Evolutionary conservation across 148 eudicot genomes (phyloP), one percentile per base, ranked within the genome.

Genomic region (Persicaria maculosa): DNA sequence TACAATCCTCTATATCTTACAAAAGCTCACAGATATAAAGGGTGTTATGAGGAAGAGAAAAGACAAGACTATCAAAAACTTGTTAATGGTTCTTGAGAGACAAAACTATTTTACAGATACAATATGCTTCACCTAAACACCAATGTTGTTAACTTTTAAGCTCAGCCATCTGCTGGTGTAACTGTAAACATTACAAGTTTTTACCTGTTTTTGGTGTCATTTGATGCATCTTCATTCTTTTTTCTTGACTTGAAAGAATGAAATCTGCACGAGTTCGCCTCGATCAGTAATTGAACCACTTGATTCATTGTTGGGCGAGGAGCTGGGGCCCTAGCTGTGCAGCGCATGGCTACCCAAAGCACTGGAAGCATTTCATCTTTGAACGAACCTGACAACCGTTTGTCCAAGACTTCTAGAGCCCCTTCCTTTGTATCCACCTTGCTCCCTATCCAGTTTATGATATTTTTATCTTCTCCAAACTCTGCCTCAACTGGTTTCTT

Each of bases 401-500:
- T 89, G 82, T 93, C 98, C 59, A 93, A 75, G 71, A 91, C 85
- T 53, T 91, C 93, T 77, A 87, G 72, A 12, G 89, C 91, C 50
- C 97, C 93, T 87, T 93, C 98, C 74, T 88, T 91, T 67, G 88
- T 93, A 72, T 91, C 88, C 19, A 84, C 83, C 77, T 93, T 91
- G 65, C 87, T 83, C 12, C 86, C 82, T 75, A 93, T 83, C 98
- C 98, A 93, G 73, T 88, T 84, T 75, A 93, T 86, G 47, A 93
- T 93, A 74, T 93, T 90, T 90, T 89, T 91, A 84, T 85, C 89
- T 76, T 93, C 98, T 71, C 98, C 97, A 68, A 84, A 93, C 83
- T 91, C 98, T 71, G 90, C 73, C 80, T 93, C 97, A 74, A 89
- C 88, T 3, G 93, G 97, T 80, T 87, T 91, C 80, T 90, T 88